Evolutionary conservation across 1,284 basidiomycete genomes (phyloP), one percentile per base, ranked within the genome.

Genomic region (Xanthoconium separans): DNA sequence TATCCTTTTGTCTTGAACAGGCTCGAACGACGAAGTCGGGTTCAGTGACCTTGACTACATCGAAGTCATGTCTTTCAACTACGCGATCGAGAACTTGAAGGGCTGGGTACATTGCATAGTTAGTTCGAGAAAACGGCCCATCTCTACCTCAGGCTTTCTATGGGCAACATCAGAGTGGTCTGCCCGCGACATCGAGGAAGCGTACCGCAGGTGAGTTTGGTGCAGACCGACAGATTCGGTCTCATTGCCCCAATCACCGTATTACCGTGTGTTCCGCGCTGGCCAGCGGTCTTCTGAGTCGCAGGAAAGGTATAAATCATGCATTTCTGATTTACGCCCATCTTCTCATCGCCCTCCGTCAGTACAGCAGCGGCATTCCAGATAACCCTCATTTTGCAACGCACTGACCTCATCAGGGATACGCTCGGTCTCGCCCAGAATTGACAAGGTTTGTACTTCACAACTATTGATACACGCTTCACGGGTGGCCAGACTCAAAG

Each of bases 31-130:
- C 24, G 24, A 24, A 6, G 24, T 75, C 87, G 13, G 78, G 80
- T 47, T n/a, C n/a, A n/a, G n/a, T n/a, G n/a, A n/a, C n/a, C 74
- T 87, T 59, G 79, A 84, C 66, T 90, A 89, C 60, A 84, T 86
- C 37, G 84, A 86, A 63, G 74, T 85, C 47, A 62, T 82, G 45
- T 81, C 72, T 4, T 75, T 79, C 61, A 75, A 76, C 64, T 68
- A 63, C 22, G 65, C 77, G 42, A 76, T 80, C 51, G 67, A 77
- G 45, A 65, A 22, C 22, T 22, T 22, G 22, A 22, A 74, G 39
- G 77, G 75, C 37, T 74, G 72, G 73, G 68, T 64, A 22, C 46
- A 64, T 47, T n/a, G 18, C 16, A 15, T 9, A 29, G 10, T 41
- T 7, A 4, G 2, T 37, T 27, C 7, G 7, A 31, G 34, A 36